Conservation (phyloP, 352 stramenopile genomes). For the Aphanomyces stellatus region DNA sequence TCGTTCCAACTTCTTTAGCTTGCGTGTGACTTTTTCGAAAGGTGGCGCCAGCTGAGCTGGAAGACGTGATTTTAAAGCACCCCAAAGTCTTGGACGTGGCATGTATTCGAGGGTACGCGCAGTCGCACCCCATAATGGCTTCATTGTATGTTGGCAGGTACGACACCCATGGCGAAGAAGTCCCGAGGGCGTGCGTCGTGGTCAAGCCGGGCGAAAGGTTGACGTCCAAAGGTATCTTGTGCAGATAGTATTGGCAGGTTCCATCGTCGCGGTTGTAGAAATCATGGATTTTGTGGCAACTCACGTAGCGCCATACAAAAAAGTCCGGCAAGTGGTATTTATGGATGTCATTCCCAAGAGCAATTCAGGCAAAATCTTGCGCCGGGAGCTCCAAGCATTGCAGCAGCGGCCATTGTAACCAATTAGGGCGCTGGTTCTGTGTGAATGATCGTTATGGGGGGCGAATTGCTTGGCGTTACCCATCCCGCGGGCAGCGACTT, state of each 20-base stretch:
- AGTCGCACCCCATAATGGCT: background rate
- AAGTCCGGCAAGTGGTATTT: conserved; percentile 80
- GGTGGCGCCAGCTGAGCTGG: conserved; percentile 86
- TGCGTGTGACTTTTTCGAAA: background rate
- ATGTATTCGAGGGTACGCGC: conserved; percentile 35
- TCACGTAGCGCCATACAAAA: conserved; percentile 82
- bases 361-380: conserved; percentile 81
- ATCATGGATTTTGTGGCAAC: conserved; percentile 63
- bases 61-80: conserved; percentile 81
- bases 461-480: no score
- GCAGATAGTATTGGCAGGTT: no score
- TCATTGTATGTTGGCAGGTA: background rate
- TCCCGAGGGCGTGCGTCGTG: conserved; percentile 88
- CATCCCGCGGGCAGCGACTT: no score
- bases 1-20: background rate
- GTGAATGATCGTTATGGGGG: no score
- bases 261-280: conserved; percentile 13
- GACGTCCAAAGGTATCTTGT: conserved; percentile 28
- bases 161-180: conserved; percentile 71
- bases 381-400: conserved; percentile 57
- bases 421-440: no score
- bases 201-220: conserved; percentile 32
- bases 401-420: no score
- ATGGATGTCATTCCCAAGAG: conserved; percentile 82
- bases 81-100: conserved; percentile 61